Conservation (phyloP, 1,139 yeast species). For the Taphrina pruni region DNA sequence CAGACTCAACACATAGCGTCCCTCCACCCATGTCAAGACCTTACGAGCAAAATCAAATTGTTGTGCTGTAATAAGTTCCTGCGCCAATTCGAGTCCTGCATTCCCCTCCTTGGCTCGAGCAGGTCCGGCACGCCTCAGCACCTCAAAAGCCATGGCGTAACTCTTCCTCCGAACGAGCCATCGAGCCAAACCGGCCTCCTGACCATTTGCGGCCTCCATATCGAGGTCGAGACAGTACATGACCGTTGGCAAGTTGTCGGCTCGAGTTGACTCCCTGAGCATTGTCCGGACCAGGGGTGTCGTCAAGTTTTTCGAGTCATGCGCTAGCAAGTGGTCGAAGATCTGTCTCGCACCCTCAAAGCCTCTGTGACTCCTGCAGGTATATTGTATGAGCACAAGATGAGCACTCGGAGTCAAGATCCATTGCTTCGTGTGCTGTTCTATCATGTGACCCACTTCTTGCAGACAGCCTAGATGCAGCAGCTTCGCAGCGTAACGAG, state of each 20-base stretch:
- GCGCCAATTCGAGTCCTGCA: constrained; percentile 29
- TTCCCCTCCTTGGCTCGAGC: constrained; percentile 24
- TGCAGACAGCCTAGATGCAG: constrained; percentile 13
- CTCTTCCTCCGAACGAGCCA: constrained; percentile 19
- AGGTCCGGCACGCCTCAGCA: constrained; percentile 31
- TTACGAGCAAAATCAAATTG: constrained; percentile 7
- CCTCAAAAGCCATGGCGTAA: constrained; percentile 16
- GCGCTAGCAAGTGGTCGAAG: constrained; percentile 7
- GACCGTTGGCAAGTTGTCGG: neutral
- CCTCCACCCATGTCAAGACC: constrained; percentile 29
- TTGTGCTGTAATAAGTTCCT: neutral
- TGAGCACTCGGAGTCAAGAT: constrained; percentile 19
- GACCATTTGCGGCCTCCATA: constrained; percentile 8
- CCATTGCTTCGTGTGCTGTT: constrained; percentile 19
- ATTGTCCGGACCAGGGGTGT: constrained; percentile 29
- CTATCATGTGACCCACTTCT: constrained; percentile 24
- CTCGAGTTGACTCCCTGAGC: constrained; percentile 26
- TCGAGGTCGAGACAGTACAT: constrained; percentile 20
- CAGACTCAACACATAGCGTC: constrained; percentile 29
- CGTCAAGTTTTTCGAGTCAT: constrained; percentile 5
- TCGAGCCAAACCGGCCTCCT: constrained; percentile 32
- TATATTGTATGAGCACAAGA: constrained; percentile 16
- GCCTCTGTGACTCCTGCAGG: constrained; percentile 11
- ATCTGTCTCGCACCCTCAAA: constrained; percentile 1
- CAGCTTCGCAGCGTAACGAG: constrained; percentile 23